Evolutionary conservation across 768 basidiomycete genomes (phyloP), one percentile per base, ranked within the genome.

Genomic region (Mycena belliarum): DNA sequence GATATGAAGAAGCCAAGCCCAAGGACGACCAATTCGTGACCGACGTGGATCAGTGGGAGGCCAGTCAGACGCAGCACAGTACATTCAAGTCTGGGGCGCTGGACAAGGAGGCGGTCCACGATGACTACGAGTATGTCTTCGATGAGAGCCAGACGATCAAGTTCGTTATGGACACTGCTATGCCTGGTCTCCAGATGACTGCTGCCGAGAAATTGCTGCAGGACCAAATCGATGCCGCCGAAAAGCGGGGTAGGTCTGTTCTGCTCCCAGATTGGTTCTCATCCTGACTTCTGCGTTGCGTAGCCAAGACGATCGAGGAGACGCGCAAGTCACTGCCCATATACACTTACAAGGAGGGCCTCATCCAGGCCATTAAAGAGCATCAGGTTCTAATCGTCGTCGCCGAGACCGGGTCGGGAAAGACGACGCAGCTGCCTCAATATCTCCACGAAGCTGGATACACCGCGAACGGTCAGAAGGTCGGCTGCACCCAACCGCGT

Each of bases 381-480:
- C 90, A 97, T 68, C 97, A 98, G 67, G 91, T 98, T 20, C 85
- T 99, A 63, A 95, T 99, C 55, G 94, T 99, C 46, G 95, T 97
- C 48, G 97, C 96, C 12, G 97, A 99, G 75, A 98, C 97, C 0
- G 97, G 97, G 23, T 98, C 97, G 2, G 97, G 97, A 33, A 99
- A 99, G 76, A 99, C 97, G 2, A 99, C 97, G 0, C 97, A 99
- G 70, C 79, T 99, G 4, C 96, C 97, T 0, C 97, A 99, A 70
- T 99, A 98, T 71, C 86, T 99, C 4, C 93, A 98, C 69, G 97
- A 99, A 76, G 95, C 95, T 5, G 97, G 97, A 8, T 99, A 91
- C 74, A 95, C 93, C 4, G 82, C 85, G 10, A 81, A 83, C 64
- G 97, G 97, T 16, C 79, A 84, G 69, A 97, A 94, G 71, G 80